These are phyloP conservation scores for Stemphylium vesicarium DNA, from an alignment of 2,329 filamentous ascomycete species.

Conservation along the genomic window DNA sequence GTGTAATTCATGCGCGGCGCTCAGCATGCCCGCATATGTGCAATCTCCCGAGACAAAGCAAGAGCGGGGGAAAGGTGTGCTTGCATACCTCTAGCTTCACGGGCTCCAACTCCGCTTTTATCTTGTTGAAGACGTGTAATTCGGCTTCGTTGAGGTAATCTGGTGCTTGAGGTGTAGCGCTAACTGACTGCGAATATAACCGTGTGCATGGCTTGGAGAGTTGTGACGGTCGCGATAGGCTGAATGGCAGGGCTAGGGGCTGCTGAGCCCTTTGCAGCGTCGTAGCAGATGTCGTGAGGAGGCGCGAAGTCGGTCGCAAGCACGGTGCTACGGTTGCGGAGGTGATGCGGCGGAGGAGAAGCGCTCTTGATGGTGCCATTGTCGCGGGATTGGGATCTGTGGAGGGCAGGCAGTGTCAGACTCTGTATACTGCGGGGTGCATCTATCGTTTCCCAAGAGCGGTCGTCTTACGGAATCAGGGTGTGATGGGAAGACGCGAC, in stretches of 20 bases:
- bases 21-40: conserved; percentile 9
- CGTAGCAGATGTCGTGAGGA: conserved; percentile 23
- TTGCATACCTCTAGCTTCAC: conserved; percentile 54
- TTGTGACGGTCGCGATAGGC: conserved; percentile 8
- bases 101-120: conserved; percentile 52
- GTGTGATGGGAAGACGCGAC: conserved; percentile 14
- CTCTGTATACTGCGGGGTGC: conserved; percentile 13
- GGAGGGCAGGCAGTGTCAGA: conserved; percentile 5
- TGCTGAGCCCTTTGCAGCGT: conserved; percentile 9
- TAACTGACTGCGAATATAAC: conserved; percentile 36
- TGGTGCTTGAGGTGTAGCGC: conserved; percentile 47
- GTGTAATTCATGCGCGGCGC: conserved; percentile 15
- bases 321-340: conserved; percentile 24
- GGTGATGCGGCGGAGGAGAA: conserved; percentile 26
- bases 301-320: conserved; percentile 27
- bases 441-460: neutral
- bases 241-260: conserved; percentile 11
- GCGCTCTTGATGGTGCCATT: conserved; percentile 47
- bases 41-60: neutral
- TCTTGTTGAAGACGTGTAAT: conserved; percentile 55
- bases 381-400: conserved; percentile 10
- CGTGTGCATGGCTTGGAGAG: conserved; percentile 17
- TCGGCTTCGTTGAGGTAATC: conserved; percentile 57
- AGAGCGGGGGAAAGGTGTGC: conserved; percentile 5
- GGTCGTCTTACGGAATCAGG: conserved; percentile 16